Base-by-base conservation (phyloP, 1,139 yeast species). In the Protomyces macrosporus region DNA sequence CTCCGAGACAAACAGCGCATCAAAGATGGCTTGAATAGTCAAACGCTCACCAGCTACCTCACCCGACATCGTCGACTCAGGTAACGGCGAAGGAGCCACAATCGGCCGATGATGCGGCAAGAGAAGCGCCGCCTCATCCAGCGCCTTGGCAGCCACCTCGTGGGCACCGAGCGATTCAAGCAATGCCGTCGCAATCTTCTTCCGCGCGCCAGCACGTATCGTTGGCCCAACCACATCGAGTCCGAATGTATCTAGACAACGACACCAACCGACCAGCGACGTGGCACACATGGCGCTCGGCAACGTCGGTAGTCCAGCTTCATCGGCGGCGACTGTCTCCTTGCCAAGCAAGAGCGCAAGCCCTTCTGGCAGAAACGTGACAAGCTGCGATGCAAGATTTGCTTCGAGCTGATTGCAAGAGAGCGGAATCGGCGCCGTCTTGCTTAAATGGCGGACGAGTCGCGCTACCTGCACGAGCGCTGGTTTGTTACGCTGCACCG, bases 181-280 rank as follows among this genome's bases (percentile, higher is more conserved):
- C 3, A 14, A 16, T 2, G 42, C 36, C 9, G 36, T 14, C 23
- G 23, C 23, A 2, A 57, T 50, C 7, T 12, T 23, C 3, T 37
- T 37, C 10, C 61, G 36, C 39, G 36, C 55, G 9, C n/a, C 55
- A n/a, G 42, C 53, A 10, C 62, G 56, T 16, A 51, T 42, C 37
- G 40, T 42, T 5, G 34, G n/a, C 12, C 62, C 62, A 14, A 53
- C 56, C 7, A 58, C 53, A 45, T 58, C 62, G 5, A 58, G 33
- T 3, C 62, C 62, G n/a, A 32, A 30, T 4, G n/a, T 6, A 7
- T 55, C 14, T 36, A 58, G n/a, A 33, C 37, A n/a, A 5, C 51
- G 35, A 33, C 56, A 51, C 33, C 42, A 14, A 16, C 14, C 34
- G 35, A 52, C 16, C 6, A 58, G 37, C 10, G 34, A 40, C n/a